phyloP scores from a whole-genome alignment of 176 grass and related monocot genomes.

The Elymus sibiricus region DNA sequence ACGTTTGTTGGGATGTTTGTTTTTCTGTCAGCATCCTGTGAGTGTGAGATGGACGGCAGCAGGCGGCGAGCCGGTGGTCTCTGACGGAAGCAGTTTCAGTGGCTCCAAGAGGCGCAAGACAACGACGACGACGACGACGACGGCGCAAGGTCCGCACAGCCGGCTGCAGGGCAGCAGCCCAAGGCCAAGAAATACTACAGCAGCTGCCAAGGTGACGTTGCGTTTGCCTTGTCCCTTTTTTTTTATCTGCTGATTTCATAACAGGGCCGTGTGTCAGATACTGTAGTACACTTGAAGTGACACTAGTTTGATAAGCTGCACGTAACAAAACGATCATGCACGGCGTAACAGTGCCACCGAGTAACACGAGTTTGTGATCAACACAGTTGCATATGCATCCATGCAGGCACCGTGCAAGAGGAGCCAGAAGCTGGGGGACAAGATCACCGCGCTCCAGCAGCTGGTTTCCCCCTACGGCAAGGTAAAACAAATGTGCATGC shows the following conservation, averaged over 20 bases:
- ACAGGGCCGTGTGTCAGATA: not conserved
- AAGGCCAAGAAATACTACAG: not conserved
- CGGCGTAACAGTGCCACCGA: not conserved
- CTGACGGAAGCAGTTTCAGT: constrained; percentile 3
- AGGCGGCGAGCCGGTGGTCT: not conserved
- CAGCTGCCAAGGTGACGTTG: constrained; percentile 38
- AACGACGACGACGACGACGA: not conserved
- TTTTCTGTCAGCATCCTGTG: constrained; percentile 43
- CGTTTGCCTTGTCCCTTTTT: not conserved
- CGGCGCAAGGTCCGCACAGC: constrained; percentile 19
- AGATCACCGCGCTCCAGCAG: constrained; percentile 73
- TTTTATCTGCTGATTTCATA: not conserved
- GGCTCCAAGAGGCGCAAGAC: constrained; percentile 43
- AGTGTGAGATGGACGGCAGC: constrained; percentile 39
- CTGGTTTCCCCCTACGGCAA: constrained; percentile 81
- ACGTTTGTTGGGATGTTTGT: not conserved
- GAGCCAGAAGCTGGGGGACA: constrained; percentile 71
- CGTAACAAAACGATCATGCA: not conserved
- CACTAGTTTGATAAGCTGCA: too few relatives aligned
- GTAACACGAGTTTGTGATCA: not conserved
- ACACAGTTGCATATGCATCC: not conserved
- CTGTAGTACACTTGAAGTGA: not conserved
- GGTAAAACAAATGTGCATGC: constrained; percentile 9
- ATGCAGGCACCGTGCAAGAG: constrained; percentile 52
- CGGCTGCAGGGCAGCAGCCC: constrained; percentile 14